Base-by-base conservation (phyloP, 306 rosid genomes). In the Oemleria cerasiformis region DNA sequence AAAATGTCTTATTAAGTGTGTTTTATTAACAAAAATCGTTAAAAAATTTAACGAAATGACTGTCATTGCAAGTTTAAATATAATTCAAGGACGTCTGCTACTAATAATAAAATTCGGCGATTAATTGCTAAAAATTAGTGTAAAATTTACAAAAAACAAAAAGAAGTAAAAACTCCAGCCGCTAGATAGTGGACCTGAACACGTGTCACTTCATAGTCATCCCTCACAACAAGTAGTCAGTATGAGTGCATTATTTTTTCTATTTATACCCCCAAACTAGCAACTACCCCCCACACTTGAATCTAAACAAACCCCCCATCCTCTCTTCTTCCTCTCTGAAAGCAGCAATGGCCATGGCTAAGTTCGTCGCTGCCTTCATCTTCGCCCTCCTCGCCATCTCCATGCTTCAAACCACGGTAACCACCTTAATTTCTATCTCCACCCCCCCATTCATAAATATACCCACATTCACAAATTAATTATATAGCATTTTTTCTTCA, bases 341-440 rank as follows among this genome's bases (percentile, higher is more conserved):
- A 8, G 74, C 73, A 34, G 47, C 86, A 84, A 84, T 80, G 86
- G 89, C 87, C 72, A 73, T 77, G 87, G 74, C 81, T 70, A 92
- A 78, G 87, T 67, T 84, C 16, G 56, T 75, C 53, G 80, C 68
- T 49, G 70, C 79, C 58, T 30, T 89, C n/a, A 17, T 89, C 72
- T 43, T 92, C 78, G 80, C 85, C 61, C 86, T 92, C 84, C 65
- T 92, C 74, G 83, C 84, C 63, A 54, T 83, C 78, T 86, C 90
- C 79, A 79, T 84, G 84, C 86, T 92, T 80, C 96, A 92, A 76
- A 77, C 87, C 20, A 3, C 66, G 87, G 97, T 92, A 40, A 40
- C 48, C 84, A 25, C 7, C 58, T 43, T 65, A 8, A 15, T 6
- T 9, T 57, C 39, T 17, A 58, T n/a, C 9, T 56, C 20, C 51